These are phyloP conservation scores for Candida tammaniensis DNA, from an alignment of 805 yeast species.

Conservation along the genomic window DNA sequence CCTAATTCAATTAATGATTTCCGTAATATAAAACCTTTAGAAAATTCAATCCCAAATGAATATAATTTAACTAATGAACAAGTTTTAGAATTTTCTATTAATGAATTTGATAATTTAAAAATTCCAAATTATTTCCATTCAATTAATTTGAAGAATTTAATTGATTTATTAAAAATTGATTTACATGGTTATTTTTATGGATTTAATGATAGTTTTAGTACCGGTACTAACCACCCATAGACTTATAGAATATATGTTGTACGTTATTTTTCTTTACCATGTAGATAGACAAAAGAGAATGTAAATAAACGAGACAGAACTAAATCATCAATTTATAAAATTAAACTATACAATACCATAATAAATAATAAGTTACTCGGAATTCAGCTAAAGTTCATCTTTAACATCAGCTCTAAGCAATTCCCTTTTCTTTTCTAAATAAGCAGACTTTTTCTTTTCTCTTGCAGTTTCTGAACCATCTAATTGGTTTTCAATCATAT, in stretches of 20 bases:
- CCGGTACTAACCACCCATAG: background rate
- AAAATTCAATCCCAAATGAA: conserved; percentile 30
- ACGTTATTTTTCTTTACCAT: background rate
- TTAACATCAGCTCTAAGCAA: conserved; percentile 9
- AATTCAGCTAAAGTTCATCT: conserved; percentile 13
- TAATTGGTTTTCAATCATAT: conserved; percentile 36
- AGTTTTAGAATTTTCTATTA: conserved; percentile 41
- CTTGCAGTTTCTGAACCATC: conserved; percentile 32
- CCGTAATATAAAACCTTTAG: conserved; percentile 12
- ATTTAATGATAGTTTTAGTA: conserved; percentile 28
- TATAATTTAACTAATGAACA: conserved; percentile 39
- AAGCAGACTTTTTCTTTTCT: conserved; percentile 17
- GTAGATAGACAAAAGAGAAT: background rate
- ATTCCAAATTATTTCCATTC: conserved; percentile 52
- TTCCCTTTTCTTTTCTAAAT: conserved; percentile 7
- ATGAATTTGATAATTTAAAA: conserved; percentile 39
- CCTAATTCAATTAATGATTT: conserved; percentile 27
- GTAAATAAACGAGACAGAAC: background rate
- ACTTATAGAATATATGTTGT: conserved; percentile 3
- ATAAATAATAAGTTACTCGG: no score
- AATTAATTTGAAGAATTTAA: conserved; percentile 45
- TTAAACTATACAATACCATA: no score
- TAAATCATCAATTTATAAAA: background rate
- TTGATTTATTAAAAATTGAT: conserved; percentile 44
- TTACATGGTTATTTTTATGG: conserved; percentile 42